A percentile compares a stretch with the other conserved stretches of the same genome.
phyloP scores from a whole-genome alignment of 257 asterid genomes.

The Thymus mandschuricus region DNA sequence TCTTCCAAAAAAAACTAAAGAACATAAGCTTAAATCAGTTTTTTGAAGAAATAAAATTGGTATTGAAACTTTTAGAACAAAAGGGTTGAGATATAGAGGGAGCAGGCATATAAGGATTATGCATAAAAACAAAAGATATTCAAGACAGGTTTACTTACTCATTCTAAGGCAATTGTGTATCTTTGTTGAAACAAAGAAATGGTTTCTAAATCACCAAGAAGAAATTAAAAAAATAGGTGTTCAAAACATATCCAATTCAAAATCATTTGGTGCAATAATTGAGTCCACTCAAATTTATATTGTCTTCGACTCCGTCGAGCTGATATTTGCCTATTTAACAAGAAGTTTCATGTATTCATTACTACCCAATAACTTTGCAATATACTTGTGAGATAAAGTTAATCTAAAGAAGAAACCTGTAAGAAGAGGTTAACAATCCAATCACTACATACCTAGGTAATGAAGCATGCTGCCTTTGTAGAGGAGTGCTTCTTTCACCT shows the following conservation, averaged over 20 bases:
- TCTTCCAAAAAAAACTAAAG: background rate
- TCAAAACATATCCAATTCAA: background rate
- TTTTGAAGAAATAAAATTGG: background rate
- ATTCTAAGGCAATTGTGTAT: background rate
- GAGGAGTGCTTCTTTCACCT: constrained; percentile 79
- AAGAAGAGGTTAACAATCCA: background rate
- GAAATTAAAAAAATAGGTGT: background rate
- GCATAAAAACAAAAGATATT: background rate
- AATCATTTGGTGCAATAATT: background rate
- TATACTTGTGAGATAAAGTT: constrained; percentile 1
- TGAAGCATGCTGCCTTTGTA: constrained; percentile 84
- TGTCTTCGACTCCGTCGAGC: constrained; percentile 7
- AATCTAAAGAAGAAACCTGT: background rate
- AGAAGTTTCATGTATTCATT: background rate
- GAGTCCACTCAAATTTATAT: background rate
- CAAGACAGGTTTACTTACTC: background rate
- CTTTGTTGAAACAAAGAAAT: background rate
- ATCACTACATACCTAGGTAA: constrained; percentile 74
- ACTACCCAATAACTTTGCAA: constrained; percentile 9
- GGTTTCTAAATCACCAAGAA: background rate
- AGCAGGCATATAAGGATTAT: background rate
- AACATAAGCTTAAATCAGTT: background rate
- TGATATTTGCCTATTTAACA: constrained; percentile 1
- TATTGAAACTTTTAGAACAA: background rate
- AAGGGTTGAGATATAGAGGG: background rate